Percentiles rank a stretch among this genome's conserved stretches.
Evolutionary conservation across 2,329 filamentous ascomycete genomes (phyloP).

Genomic region (Aureobasidium sp.): DNA sequence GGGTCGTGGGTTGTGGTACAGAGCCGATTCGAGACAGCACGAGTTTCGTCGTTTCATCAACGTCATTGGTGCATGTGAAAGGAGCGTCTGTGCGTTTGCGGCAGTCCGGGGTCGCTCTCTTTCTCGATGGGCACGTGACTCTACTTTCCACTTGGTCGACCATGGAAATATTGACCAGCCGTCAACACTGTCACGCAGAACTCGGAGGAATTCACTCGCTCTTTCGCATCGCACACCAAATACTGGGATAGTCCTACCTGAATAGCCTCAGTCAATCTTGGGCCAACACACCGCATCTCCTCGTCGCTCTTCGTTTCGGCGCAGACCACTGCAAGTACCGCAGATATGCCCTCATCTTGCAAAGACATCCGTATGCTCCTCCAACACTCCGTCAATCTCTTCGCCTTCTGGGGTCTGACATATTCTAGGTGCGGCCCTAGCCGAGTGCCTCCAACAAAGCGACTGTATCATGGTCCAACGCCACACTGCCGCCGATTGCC

Average conservation of each 20-base stretch:
- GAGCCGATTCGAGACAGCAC: background rate
- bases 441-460: constrained; percentile 88
- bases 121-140: background rate
- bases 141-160: background rate
- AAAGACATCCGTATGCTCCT: constrained; percentile 76
- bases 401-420: background rate
- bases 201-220: too few species aligned
- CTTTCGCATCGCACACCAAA: background rate
- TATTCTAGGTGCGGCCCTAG: constrained; percentile 71
- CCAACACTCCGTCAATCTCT: constrained; percentile 12
- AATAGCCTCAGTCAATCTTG: background rate
- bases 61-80: constrained; percentile 10
- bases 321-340: background rate
- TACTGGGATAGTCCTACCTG: too few species aligned
- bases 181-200: background rate
- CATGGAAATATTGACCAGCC: background rate
- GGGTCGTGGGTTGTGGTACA: background rate
- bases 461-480: constrained; percentile 94
- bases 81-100: background rate
- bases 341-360: constrained; percentile 81
- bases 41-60: background rate
- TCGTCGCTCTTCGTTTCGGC: background rate
- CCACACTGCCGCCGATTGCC: constrained; percentile 77
- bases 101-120: background rate
- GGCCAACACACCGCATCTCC: background rate